Conservation (phyloP, 1,139 yeast species). For the Pichia sp. region DNA sequence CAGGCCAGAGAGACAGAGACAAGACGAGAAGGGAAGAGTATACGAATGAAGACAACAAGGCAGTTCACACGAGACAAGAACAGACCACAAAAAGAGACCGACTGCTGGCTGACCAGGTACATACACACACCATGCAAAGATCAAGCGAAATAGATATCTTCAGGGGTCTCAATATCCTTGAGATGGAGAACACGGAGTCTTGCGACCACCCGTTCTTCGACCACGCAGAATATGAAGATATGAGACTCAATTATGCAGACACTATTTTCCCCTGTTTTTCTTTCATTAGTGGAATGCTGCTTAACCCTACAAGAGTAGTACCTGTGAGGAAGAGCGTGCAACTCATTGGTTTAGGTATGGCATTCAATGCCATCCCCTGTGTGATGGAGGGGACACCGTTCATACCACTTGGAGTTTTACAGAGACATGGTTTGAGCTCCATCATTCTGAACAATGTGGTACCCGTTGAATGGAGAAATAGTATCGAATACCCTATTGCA, state of each 20-base stretch:
- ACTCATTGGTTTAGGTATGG: conserved; percentile 30
- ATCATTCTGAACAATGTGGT: conserved; percentile 16
- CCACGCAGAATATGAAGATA: conserved; percentile 27
- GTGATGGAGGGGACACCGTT: conserved; percentile 13
- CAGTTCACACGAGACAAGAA: too few species aligned
- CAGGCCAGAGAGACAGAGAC: too few species aligned
- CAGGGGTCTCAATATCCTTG: conserved; percentile 30
- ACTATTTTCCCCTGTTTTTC: conserved; percentile 32
- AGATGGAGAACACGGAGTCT: conserved; percentile 29
- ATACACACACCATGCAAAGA: conserved; percentile 2
- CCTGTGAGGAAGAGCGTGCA: conserved; percentile 21
- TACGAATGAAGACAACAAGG: too few species aligned
- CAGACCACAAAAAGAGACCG: too few species aligned
- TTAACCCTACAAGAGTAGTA: conserved; percentile 10
- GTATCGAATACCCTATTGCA: conserved; percentile 15
- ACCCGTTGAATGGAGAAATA: conserved; percentile 2
- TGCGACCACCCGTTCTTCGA: conserved; percentile 20
- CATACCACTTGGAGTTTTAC: conserved; percentile 31
- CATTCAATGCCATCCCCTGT: conserved; percentile 24
- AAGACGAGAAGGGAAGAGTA: too few species aligned
- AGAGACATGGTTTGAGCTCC: conserved; percentile 29
- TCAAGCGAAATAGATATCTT: conserved; percentile 21
- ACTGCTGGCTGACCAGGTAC: too few species aligned
- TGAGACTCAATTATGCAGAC: conserved; percentile 28
- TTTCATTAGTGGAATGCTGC: conserved; percentile 29